Evolutionary conservation across 139 green algal species (phyloP).

Genomic region (Limnomonas spitsbergensis): DNA sequence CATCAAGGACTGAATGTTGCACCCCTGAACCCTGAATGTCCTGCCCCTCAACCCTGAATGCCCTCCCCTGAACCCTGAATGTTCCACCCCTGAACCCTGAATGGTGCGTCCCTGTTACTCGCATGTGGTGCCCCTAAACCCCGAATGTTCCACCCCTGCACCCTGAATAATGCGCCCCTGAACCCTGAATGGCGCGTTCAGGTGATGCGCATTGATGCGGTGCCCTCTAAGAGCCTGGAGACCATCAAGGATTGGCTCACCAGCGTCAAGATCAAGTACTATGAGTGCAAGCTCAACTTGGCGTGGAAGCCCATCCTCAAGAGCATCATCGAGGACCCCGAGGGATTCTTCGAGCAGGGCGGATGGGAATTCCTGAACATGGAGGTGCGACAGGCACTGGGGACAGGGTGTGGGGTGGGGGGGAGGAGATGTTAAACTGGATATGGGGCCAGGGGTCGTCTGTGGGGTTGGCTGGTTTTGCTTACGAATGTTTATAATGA

Average conservation of each 20-base stretch:
- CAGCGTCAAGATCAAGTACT: constrained; percentile 93
- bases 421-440: background rate
- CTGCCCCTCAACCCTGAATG: no score
- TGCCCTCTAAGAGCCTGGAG: constrained; percentile 86
- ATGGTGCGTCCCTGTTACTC: no score
- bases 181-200: constrained; percentile 4
- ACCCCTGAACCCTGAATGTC: no score
- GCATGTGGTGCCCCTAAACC: no score
- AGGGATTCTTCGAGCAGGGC: constrained; percentile 84
- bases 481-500: no score
- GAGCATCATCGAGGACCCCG: constrained; percentile 73
- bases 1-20: no score
- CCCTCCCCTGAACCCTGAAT: no score
- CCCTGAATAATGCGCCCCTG: background rate
- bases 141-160: no score
- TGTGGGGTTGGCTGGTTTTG: no score
- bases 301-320: constrained; percentile 98
- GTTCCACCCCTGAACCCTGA: no score
- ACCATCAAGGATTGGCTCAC: constrained; percentile 93
- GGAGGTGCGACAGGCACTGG: constrained; percentile 45
- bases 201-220: constrained; percentile 83
- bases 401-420: background rate
- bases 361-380: constrained; percentile 97
- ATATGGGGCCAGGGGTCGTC: no score
- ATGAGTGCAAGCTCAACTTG: constrained; percentile 97